Percentiles rank a stretch among this genome's conserved stretches.
phyloP scores from a whole-genome alignment of 2,329 filamentous ascomycete genomes.

The Acrocalymma vagum region DNA sequence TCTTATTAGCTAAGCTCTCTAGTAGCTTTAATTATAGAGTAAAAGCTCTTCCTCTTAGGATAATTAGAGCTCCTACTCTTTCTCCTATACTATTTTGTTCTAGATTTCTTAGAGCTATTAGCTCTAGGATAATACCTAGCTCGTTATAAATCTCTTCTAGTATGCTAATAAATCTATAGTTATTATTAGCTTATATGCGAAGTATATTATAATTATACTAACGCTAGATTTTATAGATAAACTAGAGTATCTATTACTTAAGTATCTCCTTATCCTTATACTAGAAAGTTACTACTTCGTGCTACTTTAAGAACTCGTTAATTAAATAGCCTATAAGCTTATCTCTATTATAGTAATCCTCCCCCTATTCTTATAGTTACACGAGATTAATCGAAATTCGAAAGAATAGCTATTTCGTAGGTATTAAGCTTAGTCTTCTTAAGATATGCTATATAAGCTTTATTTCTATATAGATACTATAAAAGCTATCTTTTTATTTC shows the following conservation, averaged over 20 bases:
- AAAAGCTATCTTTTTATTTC: not conserved
- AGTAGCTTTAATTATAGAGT: constrained; percentile 7
- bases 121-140: constrained; percentile 6
- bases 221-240: constrained; percentile 4
- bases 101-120: constrained; percentile 1
- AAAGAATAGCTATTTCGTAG: constrained; percentile 1
- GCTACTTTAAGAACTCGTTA: constrained; percentile 5
- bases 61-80: constrained; percentile 7
- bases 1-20: constrained; percentile 10
- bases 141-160: not conserved
- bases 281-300: constrained; percentile 6
- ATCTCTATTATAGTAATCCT: constrained; percentile 10
- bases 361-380: constrained; percentile 6
- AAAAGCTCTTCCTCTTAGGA: constrained; percentile 9
- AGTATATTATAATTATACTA: constrained; percentile 1
- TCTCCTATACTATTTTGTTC: constrained; percentile 11
- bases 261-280: constrained; percentile 2
- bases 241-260: constrained; percentile 1
- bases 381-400: constrained; percentile 3
- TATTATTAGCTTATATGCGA: not conserved
- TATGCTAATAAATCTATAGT: not conserved
- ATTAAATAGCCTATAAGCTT: constrained; percentile 1
- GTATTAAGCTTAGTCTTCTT: not conserved
- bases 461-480: constrained; percentile 1
- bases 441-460: constrained; percentile 11